Evolutionary conservation across 805 yeast genomes (phyloP).

Genomic region (Sugiyamaella valdiviana): DNA sequence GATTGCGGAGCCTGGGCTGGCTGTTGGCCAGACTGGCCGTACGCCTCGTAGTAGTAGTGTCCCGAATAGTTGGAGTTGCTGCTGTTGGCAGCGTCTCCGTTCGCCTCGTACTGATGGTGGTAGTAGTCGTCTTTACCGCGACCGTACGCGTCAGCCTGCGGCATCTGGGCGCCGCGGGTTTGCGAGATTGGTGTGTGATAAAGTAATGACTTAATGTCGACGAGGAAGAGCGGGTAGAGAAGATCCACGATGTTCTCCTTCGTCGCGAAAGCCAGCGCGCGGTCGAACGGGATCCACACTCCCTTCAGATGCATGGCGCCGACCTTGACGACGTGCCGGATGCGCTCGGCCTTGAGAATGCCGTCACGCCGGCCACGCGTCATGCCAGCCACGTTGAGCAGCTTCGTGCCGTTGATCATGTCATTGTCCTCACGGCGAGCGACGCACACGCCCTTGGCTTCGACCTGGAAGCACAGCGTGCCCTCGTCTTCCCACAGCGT

Average conservation of each 20-base stretch:
- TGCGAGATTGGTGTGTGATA: slow-evolving; percentile 27
- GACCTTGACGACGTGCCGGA: slow-evolving; percentile 73
- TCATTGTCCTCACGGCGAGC: slow-evolving; percentile 80
- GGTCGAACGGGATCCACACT: slow-evolving; percentile 83
- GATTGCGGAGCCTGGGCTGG: not conserved
- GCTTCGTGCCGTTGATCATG: slow-evolving; percentile 80
- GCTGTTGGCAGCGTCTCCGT: not conserved
- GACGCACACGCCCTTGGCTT: slow-evolving; percentile 72
- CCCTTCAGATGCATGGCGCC: slow-evolving; percentile 87
- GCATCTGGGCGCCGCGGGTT: not conserved
- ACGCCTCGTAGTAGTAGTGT: not conserved
- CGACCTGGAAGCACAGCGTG: slow-evolving; percentile 79
- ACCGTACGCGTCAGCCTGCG: not conserved
- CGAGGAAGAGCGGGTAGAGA: slow-evolving; percentile 62
- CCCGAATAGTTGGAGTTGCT: slow-evolving; percentile 1
- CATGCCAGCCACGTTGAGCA: slow-evolving; percentile 78
- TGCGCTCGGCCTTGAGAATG: slow-evolving; percentile 67
- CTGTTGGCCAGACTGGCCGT: not conserved
- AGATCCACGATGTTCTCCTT: slow-evolving; percentile 66
- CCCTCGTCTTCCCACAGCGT: slow-evolving; percentile 91
- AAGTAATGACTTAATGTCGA: slow-evolving; percentile 52
- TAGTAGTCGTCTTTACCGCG: slow-evolving; percentile 5
- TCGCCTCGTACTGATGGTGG: slow-evolving; percentile 3
- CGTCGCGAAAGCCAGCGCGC: slow-evolving; percentile 77
- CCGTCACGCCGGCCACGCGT: slow-evolving; percentile 86